Base-by-base conservation (phyloP, 2,329 filamentous ascomycete species). In the Phaeosphaeria sp. region DNA sequence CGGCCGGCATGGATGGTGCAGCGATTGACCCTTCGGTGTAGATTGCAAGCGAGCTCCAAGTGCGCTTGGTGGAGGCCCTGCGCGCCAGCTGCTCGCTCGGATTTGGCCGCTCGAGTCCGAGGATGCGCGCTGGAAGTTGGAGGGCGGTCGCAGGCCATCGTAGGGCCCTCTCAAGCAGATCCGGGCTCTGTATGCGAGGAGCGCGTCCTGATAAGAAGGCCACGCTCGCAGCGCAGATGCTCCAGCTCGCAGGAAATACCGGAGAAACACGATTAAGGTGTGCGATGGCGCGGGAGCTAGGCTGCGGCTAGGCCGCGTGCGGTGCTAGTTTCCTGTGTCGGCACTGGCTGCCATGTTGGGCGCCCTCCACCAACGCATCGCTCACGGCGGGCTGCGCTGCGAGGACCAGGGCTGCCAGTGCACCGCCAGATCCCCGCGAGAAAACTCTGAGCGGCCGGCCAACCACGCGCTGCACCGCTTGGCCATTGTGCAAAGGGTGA, bases 201-300 rank as follows among this genome's bases (percentile, higher is more conserved):
- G 45, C 46, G 24, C 27, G 58, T 30, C 45, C 27, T 63, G 61
- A 66, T 67, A 68, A 65, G 51, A 36, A 13, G 24, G 25, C 18
- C 15, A 15, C 13, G 46, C n/a, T 25, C 17, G 55, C 53, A 48
- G 30, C 17, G 36, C 36, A 39, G 36, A n/a, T 39, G 36, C 15
- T 4, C 15, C n/a, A 40, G 27, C n/a, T 43, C 48, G 48, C 63
- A 71, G 73, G 72, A 75, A 72, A 75, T 60, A 63, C 72, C 73
- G 73, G 73, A 75, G 73, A 75, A 65, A 68, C 64, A 47, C 40
- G 43, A 54, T 39, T 55, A 53, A 63, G 39, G 11, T 30, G 48
- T 39, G 17, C 46, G 51, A 65, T 61, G 66, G 65, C 61, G 67
- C 67, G 63, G 70, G 60, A 68, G 62, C 66, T 69, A 68, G 40